Base-by-base conservation (phyloP, 139 green algal species). In the Helicosporidium sp. region DNA sequence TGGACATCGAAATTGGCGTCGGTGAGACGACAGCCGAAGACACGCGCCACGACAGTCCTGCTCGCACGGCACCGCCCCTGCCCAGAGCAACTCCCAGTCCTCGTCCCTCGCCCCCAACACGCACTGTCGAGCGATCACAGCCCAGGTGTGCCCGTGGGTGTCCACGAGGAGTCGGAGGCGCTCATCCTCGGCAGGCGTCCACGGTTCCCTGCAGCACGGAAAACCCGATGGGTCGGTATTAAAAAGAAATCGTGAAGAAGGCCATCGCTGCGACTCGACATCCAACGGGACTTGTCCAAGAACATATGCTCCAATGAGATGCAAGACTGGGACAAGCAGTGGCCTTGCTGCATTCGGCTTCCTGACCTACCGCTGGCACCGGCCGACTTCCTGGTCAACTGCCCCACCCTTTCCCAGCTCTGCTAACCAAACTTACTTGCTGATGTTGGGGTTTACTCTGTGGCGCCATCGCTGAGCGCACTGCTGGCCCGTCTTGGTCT, bases 391-490 rank as follows among this genome's bases (percentile, higher is more conserved):
- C n/a, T n/a, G n/a, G n/a, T n/a, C n/a, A 37, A 13, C 10, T 1
- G 31, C 31, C 31, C 10, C 31, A 10, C 31, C 31, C 31, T 18
- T 37, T 18, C 31, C 31, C 31, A 7, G 8, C 31, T 10, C 31
- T 10, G 8, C 31, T 17, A 37, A 37, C 8, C 7, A 37, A 37
- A 37, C 31, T 10, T 17, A 37, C 31, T 66, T 66, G 20, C 43
- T 42, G 29, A 92, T 90, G 52, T 83, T 71, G 7, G 82, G 82
- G 56, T 92, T 92, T 4, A 92, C 76, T 58, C 79, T 56, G 51
- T 92, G 82, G 10, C 82, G 65, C 82, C 82, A 92, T 8, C 82
- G 68, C 57, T 92, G 54, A 6, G 82, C 82, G 50, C 77, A 87
- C 46, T 85, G 74, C 57, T 92, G 82, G 1, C 82, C 82, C 16